These are phyloP conservation scores for Albophoma yamanashiensis DNA, from an alignment of 2,329 filamentous ascomycete species.

Conservation along the genomic window DNA sequence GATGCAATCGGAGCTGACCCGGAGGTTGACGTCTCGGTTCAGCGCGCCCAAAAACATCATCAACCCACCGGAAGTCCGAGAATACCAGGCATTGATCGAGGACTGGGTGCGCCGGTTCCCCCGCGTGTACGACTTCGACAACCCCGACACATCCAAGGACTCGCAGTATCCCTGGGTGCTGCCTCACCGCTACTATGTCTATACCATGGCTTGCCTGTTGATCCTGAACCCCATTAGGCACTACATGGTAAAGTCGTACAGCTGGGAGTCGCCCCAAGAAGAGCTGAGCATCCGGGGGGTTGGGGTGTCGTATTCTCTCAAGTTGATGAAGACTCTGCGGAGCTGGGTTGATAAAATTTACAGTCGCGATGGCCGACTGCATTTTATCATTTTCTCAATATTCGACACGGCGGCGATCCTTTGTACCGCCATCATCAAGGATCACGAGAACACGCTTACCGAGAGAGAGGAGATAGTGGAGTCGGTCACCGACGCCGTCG, in stretches of 20 bases:
- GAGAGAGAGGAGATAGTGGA: slow-evolving; percentile 26
- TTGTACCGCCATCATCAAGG: slow-evolving; percentile 39
- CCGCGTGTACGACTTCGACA: slow-evolving; percentile 23
- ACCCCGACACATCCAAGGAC: slow-evolving; percentile 30
- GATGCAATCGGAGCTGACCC: slow-evolving; percentile 15
- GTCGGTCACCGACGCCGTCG: slow-evolving; percentile 23
- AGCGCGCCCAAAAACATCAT: slow-evolving; percentile 14
- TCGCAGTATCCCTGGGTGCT: slow-evolving; percentile 26
- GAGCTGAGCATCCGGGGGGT: slow-evolving; percentile 24
- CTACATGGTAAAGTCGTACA: slow-evolving; percentile 28
- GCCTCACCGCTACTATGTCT: slow-evolving; percentile 34
- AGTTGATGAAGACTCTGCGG: slow-evolving; percentile 26
- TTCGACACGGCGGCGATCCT: slow-evolving; percentile 40
- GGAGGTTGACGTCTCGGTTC: slow-evolving; percentile 12
- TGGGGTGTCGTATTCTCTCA: slow-evolving; percentile 31
- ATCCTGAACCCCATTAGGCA: slow-evolving; percentile 35
- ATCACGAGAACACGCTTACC: slow-evolving; percentile 24
- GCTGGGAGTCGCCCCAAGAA: slow-evolving; percentile 13
- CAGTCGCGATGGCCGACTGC: slow-evolving; percentile 35
- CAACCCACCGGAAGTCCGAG: slow-evolving; percentile 13
- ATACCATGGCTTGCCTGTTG: slow-evolving; percentile 32
- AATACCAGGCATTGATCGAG: slow-evolving; percentile 20
- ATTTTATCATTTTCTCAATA: slow-evolving; percentile 38
- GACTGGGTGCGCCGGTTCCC: slow-evolving; percentile 31
- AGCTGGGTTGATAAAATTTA: slow-evolving; percentile 31